These are phyloP conservation scores for Zostera marina DNA, from an alignment of 116 monocot species.

Conservation along the genomic window DNA sequence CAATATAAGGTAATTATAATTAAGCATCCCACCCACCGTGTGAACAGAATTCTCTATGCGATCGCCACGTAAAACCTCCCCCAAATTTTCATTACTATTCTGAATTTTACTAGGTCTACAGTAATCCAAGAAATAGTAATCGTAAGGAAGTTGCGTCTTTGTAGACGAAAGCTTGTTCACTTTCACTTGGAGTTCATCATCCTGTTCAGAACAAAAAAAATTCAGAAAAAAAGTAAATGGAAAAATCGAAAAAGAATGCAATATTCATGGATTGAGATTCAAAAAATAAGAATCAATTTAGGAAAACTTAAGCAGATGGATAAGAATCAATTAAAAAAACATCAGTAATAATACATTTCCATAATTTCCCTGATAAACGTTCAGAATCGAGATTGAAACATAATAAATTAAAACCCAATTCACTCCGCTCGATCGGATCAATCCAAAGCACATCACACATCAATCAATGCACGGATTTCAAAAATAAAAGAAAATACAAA, in stretches of 20 bases:
- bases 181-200: conserved; percentile 70
- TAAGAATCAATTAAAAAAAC: no score
- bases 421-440: no score
- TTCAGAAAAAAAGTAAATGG: neutral
- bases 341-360: no score
- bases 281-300: neutral
- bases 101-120: conserved; percentile 45
- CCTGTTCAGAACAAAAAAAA: conserved; percentile 15
- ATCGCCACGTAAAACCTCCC: conserved; percentile 83
- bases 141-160: conserved; percentile 87
- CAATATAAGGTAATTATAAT: neutral
- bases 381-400: no score
- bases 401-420: no score
- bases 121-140: conserved; percentile 70
- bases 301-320: no score
- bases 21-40: conserved; percentile 27
- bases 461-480: no score
- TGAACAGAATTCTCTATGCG: conserved; percentile 84
- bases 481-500: neutral
- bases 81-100: conserved; percentile 81
- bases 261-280: neutral
- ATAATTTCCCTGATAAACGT: no score
- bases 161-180: conserved; percentile 84
- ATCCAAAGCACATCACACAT: neutral
- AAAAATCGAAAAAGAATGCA: no score